Evolutionary conservation across 108 stramenopile species (phyloP).

Genomic region (Cyclotella cryptica): DNA sequence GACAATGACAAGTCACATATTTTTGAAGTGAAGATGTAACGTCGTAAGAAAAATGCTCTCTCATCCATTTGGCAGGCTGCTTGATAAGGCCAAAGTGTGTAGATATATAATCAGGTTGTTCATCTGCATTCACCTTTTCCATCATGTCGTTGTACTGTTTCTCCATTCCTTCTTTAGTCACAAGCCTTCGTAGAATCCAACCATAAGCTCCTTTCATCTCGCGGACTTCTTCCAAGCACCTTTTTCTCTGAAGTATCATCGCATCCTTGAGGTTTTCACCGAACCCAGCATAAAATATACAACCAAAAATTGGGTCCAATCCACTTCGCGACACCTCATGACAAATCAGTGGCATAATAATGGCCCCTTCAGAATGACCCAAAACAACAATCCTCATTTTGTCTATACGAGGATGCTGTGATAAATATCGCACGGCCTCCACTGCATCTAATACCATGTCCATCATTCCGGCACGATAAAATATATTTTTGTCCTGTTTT

Average conservation of each 20-base stretch:
- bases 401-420: slow-evolving; percentile 28
- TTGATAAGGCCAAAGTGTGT: slow-evolving; percentile 37
- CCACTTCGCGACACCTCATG: slow-evolving; percentile 14
- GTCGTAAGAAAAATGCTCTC: slow-evolving; percentile 34
- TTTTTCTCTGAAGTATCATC: slow-evolving; percentile 18
- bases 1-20: slow-evolving; percentile 39
- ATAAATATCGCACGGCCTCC: slow-evolving; percentile 38
- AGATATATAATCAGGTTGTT: slow-evolving; percentile 39
- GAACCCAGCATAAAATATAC: slow-evolving; percentile 41
- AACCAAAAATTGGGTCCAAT: slow-evolving; percentile 29
- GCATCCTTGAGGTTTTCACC: slow-evolving; percentile 38
- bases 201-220: slow-evolving; percentile 25
- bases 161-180: slow-evolving; percentile 26
- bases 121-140: slow-evolving; percentile 22
- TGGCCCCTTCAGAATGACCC: slow-evolving; percentile 45
- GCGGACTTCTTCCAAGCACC: slow-evolving; percentile 14
- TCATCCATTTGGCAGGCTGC: slow-evolving; percentile 37
- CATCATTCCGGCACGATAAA: slow-evolving; percentile 42
- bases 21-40: slow-evolving; percentile 9
- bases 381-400: slow-evolving; percentile 30
- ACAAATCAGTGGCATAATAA: slow-evolving; percentile 40
- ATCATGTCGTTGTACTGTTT: slow-evolving; percentile 28
- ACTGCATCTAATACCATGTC: slow-evolving; percentile 50
- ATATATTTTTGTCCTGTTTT: slow-evolving; percentile 39
- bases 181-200: slow-evolving; percentile 13